These are phyloP conservation scores for Hypoxylon sp. DNA, from an alignment of 2,329 filamentous ascomycete genomes.

Conservation along the genomic window DNA sequence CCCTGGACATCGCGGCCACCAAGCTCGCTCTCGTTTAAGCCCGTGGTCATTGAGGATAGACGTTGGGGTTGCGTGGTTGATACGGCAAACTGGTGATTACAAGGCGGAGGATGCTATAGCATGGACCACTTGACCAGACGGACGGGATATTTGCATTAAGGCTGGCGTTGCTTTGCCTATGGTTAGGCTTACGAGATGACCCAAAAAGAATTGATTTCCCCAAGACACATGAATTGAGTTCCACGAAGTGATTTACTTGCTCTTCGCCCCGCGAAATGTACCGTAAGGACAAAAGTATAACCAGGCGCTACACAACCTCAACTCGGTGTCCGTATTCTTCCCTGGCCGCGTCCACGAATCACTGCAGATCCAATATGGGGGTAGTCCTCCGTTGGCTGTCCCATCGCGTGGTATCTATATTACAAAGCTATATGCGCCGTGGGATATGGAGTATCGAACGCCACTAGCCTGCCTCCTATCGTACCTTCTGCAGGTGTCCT, in stretches of 20 bases:
- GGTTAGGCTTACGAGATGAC: slow-evolving; percentile 47
- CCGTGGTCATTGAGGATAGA: slow-evolving; percentile 49
- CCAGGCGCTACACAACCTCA: neutral
- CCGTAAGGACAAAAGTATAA: slow-evolving; percentile 7
- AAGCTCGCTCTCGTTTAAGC: slow-evolving; percentile 97
- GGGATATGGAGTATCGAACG: slow-evolving; percentile 7
- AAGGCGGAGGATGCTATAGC: slow-evolving; percentile 35
- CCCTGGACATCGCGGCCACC: slow-evolving; percentile 98
- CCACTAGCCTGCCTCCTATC: slow-evolving; percentile 34
- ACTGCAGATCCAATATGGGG: neutral
- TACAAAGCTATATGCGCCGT: neutral
- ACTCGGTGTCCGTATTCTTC: neutral
- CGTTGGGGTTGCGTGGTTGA: slow-evolving; percentile 29
- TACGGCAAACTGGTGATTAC: slow-evolving; percentile 21
- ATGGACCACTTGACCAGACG: slow-evolving; percentile 38
- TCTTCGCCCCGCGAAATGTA: neutral
- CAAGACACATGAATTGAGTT: slow-evolving; percentile 26
- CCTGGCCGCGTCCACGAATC: neutral
- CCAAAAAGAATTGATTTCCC: slow-evolving; percentile 45
- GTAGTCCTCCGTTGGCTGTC: slow-evolving; percentile 13
- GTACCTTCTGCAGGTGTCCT: slow-evolving; percentile 77
- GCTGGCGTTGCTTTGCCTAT: slow-evolving; percentile 48
- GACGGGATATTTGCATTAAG: slow-evolving; percentile 46
- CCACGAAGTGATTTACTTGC: slow-evolving; percentile 14
- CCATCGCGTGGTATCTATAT: slow-evolving; percentile 1